Evolutionary conservation across 192 early-diverging fungal species (phyloP), one percentile per base, ranked within the genome.

Genomic region (Coemansia sp.): DNA sequence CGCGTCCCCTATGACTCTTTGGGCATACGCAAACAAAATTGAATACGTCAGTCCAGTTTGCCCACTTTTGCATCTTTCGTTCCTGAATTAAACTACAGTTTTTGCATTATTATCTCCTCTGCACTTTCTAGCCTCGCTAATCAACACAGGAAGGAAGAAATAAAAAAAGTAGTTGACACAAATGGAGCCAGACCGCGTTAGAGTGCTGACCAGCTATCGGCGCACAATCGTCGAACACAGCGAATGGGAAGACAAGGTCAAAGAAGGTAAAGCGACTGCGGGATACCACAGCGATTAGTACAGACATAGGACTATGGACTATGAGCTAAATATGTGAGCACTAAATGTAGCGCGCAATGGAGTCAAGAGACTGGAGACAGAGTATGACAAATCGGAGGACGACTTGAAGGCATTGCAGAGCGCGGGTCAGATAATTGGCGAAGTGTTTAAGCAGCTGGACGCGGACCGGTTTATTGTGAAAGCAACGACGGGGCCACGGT

Each of bases 401-500:
- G 95, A 99, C 74, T 86, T 99, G 56, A 98, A 97, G 70, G 95
- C 97, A 0, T 75, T 99, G 30, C 97, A 99, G 77, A 95, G 91
- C 74, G 94, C 98, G n/a, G 97, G 97, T 4, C 97, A 99, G 73
- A 95, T 98, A 53, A 93, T 99, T 62, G 97, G 94, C 46, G 95
- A 98, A 69, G 93, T 99, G 16, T 82, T 99, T 56, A 98, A 97
- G 71, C 95, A 99, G 81, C 77, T 98, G 63, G 94, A 97, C 62
- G 93, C 92, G 49, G 95, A 99, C 54, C 84, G 92, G 79, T 99
- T 94, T 65, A 97, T 99, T 58, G 96, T 99, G 44, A 99, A 99
- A 81, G 87, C 92, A 18, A 92, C 97, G 27, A 90, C 85, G 58
- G 97, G 97, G 3, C 95, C 97, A 27, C 90, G 97, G 32, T 98